Evolutionary conservation across 495 filamentous ascomycete species (phyloP), one percentile per base, ranked within the genome.

Genomic region (Neurospora pannonica): DNA sequence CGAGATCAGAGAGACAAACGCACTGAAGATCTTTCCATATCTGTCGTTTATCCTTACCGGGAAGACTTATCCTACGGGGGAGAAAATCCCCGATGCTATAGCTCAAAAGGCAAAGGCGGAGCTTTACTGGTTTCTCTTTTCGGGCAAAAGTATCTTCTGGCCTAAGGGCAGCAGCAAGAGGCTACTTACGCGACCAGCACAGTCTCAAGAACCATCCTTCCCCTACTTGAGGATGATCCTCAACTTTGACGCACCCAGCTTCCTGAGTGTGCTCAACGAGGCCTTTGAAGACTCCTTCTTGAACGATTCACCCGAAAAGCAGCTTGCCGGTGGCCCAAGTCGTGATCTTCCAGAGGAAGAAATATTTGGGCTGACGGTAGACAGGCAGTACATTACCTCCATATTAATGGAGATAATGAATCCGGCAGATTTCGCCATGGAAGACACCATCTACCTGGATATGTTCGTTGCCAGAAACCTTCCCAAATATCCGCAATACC

Each of bases 391-490:
- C 79, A 87, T 99, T 71, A 88, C 97, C 74, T 95, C 90, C 70
- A 96, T 97, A 48, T 82, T 99, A 71, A 86, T 97, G 36, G 94
- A 97, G 79, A 90, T 97, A 36, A 96, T 98, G 93, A 90, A 89
- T 71, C 81, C 89, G 11, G 79, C 85, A 19, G 89, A 90, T 11
- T 98, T 97, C 78, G 86, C 88, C 5, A 78, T 89, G n/a, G 88
- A 92, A 74, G 93, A 98, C 81, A 94, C 92, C 36, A 93, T 99
- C 73, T 98, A 97, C 81, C 87, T 99, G 40, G 92, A 99, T 80
- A 99, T 99, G 93, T 98, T 99, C 79, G 90, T 98, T 80, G 95
- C 96, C 62, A 91, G 96, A 73, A 99, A 97, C 77, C 87, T 98
- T 19, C 93, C 96, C 3, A 99, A 98, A 82, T 99, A 97, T 79